Percentiles rank a stretch among this genome's conserved stretches.
phyloP scores from a whole-genome alignment of 2,329 filamentous ascomycete species.

The Microthyrium microscopicum region DNA sequence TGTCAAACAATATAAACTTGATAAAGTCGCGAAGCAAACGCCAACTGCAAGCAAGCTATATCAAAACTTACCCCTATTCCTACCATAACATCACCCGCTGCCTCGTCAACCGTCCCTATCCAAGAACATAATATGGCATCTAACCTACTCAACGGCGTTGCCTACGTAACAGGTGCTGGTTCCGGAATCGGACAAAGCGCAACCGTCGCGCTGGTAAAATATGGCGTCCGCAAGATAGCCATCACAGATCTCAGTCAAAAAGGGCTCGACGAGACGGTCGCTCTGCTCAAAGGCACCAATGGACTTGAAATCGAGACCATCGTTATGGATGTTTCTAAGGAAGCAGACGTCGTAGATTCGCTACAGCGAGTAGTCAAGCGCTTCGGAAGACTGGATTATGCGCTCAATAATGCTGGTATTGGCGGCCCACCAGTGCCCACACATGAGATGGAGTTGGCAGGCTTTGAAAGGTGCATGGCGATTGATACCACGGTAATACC shows the following conservation, averaged over 20 bases:
- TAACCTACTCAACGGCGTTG: slow-evolving; percentile 27
- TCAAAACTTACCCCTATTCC: too few relatives aligned
- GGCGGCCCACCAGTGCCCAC: slow-evolving; percentile 26
- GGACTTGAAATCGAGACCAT: slow-evolving; percentile 25
- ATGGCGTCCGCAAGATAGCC: slow-evolving; percentile 31
- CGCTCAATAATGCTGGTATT: slow-evolving; percentile 40
- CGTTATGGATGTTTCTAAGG: slow-evolving; percentile 30
- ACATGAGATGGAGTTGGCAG: slow-evolving; percentile 28
- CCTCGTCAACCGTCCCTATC: neutral
- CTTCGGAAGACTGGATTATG: slow-evolving; percentile 39
- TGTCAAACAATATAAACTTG: too few relatives aligned
- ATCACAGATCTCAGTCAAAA: slow-evolving; percentile 29
- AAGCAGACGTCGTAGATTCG: slow-evolving; percentile 26
- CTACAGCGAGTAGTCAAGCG: slow-evolving; percentile 24
- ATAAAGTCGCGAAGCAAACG: too few relatives aligned
- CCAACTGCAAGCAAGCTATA: too few relatives aligned
- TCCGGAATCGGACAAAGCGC: slow-evolving; percentile 35
- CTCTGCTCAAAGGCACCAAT: slow-evolving; percentile 20
- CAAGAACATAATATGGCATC: slow-evolving; percentile 6
- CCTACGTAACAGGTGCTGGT: slow-evolving; percentile 32
- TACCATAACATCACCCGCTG: too few relatives aligned
- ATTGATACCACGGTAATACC: slow-evolving; percentile 32
- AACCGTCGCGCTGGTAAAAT: slow-evolving; percentile 29
- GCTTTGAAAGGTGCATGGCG: slow-evolving; percentile 34
- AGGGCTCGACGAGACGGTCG: slow-evolving; percentile 17